Evolutionary conservation across 768 basidiomycete genomes (phyloP).

Genomic region (Pleurotus tuoliensis): DNA sequence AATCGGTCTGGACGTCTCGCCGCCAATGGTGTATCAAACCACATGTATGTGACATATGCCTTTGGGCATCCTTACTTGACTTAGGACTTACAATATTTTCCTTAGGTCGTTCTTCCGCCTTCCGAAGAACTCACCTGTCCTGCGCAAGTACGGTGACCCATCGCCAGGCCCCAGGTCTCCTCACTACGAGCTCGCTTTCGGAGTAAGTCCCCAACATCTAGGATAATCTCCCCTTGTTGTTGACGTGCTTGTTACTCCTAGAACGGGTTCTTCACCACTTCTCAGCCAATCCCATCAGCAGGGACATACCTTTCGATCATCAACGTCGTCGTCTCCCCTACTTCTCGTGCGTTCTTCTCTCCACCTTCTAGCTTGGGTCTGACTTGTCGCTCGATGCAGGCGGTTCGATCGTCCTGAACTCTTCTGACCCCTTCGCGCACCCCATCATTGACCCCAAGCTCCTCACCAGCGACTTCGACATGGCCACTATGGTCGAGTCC

Average conservation of each 20-base stretch:
- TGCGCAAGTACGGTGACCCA: slow-evolving; percentile 27
- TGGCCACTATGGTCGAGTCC: slow-evolving; percentile 23
- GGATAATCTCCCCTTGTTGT: not conserved
- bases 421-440: slow-evolving; percentile 19
- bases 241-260: slow-evolving; percentile 10
- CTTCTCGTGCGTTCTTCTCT: slow-evolving; percentile 25
- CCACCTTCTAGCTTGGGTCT: not conserved
- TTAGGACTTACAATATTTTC: not conserved
- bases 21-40: slow-evolving; percentile 2
- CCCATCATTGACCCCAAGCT: slow-evolving; percentile 24
- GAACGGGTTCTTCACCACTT: slow-evolving; percentile 7
- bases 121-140: slow-evolving; percentile 22
- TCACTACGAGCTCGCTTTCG: slow-evolving; percentile 31
- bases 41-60: slow-evolving; percentile 12
- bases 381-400: slow-evolving; percentile 8
- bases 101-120: slow-evolving; percentile 19
- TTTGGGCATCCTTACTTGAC: not conserved
- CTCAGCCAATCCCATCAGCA: slow-evolving; percentile 14
- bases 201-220: slow-evolving; percentile 18
- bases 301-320: slow-evolving; percentile 27
- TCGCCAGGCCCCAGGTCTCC: slow-evolving; percentile 28
- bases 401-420: slow-evolving; percentile 22
- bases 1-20: slow-evolving; percentile 16
- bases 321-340: slow-evolving; percentile 26
- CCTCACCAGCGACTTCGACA: slow-evolving; percentile 18